Base-by-base conservation (phyloP, 2,329 filamentous ascomycete genomes). In the Tolypocladium cylindrosporum region DNA sequence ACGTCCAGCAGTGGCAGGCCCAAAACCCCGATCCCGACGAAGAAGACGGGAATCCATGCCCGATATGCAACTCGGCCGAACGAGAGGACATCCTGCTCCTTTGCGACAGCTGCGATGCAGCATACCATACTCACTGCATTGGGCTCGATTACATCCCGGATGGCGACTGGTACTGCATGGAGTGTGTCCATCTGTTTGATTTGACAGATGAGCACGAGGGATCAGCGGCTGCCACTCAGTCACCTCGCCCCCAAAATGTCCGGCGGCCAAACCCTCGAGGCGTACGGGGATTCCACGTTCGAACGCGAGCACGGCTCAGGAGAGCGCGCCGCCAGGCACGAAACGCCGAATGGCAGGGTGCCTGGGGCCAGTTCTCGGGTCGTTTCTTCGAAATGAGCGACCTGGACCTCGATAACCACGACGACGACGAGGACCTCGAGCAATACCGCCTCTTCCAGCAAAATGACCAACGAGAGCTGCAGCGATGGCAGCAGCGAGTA, bases 51-150 rank as follows among this genome's bases (percentile, higher is more conserved):
- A 80, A 80, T 54, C 89, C 90, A 21, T 99, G 94, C 72, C 88
- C 90, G 55, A 81, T 97, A 55, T 99, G 94, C 77, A 87, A 88
- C 62, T 83, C 85, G 55, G 80, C 86, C 64, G 91, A 94, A 63
- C 85, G 93, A 65, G 89, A 94, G 71, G 89, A 95, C 62, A 80
- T 91, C 21, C 82, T 96, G 56, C 85, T 97, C 63, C 84, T 96
- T 60, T 99, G 94, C 75, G 91, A 97, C 71, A 87, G 86, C 67
- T 99, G 94, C 76, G 88, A 96, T 77, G 86, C 87, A 40, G 84
- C 89, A 50, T 96, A 93, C 67, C 94, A 99, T 72, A 91, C 91
- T 54, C 90, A 95, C 72, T 99, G 94, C 72, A 84, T 96, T 61
- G 92, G 90, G 40, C 81, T 96, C 55, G 87, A 92, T 60, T 76